Base-by-base conservation (phyloP, 2,329 filamentous ascomycete species). In the Penicillium sclerotigenum region DNA sequence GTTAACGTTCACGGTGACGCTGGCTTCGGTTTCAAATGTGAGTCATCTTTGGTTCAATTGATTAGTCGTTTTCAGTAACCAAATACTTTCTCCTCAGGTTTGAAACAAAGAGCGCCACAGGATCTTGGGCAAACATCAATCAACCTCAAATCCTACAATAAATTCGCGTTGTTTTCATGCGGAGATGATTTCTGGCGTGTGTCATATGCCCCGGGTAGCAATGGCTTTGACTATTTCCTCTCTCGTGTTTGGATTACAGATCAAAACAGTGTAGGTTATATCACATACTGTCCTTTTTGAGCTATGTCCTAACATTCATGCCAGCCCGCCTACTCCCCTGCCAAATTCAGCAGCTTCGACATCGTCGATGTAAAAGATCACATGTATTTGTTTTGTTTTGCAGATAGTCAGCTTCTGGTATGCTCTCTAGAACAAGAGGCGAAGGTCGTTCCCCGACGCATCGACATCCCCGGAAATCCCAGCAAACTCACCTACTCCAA, bases 341-440 rank as follows among this genome's bases (percentile, higher is more conserved):
- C 62, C 33, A 59, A 52, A n/a, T 60, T 78, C 29, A 67, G 72
- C 48, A 65, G 73, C 20, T 70, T 73, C 34, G 62, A 70, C 24
- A 69, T 74, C 14, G 67, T 77, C 47, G 68, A 74, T 43, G 33
- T 64, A 38, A 59, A 57, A 13, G 50, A 59, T 29, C 50, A 64
- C 14, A 76, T 76, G 2, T 75, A 78, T 36, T 65, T 83, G 10
- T 76, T 81, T 41, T 79, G 76, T 37, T 75, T 81, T 46, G 75
- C 77, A 18, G 77, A 78, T 26, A 73, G 75, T 11, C 72, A 78
- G 26, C 71, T 83, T 56, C 69, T 81, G 13, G 76, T 79, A 47
- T 78, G 79, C 26, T 77, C 75, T 37, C 60, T 83, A 31, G 76
- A 79, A 47, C 68, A 69, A 37, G 71, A 74, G 33, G 61, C 70